Base-by-base conservation (phyloP, 202 grass and related monocot genomes). In the Dendrocalamus latiflorus region DNA sequence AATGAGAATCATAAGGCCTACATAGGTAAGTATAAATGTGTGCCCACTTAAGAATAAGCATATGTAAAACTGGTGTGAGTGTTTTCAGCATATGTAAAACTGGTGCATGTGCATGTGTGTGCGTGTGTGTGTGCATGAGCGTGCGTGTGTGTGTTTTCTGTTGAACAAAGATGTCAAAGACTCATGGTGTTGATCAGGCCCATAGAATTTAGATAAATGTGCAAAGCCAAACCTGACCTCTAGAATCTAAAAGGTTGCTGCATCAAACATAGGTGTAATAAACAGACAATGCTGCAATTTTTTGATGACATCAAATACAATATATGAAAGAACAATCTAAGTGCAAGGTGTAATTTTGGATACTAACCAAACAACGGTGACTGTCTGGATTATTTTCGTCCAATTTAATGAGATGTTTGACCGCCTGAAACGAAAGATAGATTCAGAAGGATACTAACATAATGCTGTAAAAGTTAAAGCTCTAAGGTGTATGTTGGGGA, bases 351-450 rank as follows among this genome's bases (percentile, higher is more conserved):
- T n/a, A 79, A 22, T 70, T 84, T 64, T 54, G 36, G 44, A 73
- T 74, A 72, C 97, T 86, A 85, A 99, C 97, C 91, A 99, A 79
- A 88, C 97, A 94, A 18, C 93, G 77, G 75, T 99, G 97, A 74
- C 89, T 90, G 28, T 91, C 93, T 66, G 97, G 93, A 90, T 88
- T 85, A 38, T 86, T 89, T 83, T 89, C 86, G 76, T 99, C 88
- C 88, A 99, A 90, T 78, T 84, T 96, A 84, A 96, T 86, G 17
- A 99, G 88, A 38, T 89, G 88, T 73, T 96, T 96, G 55, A 96
- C 93, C 15, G 97, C 97, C 97, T 99, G 97, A 58, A 80, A 91
- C 53, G 37, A 77, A 54, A 87, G n/a, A 91, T 61, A 63, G 41
- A 83, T 74, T 81, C 58, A 37, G 18, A 36, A 51, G 50, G 9